These are phyloP conservation scores for Kwoniella mangroviensis DNA, from an alignment of 768 basidiomycete genomes.

Conservation along the genomic window DNA sequence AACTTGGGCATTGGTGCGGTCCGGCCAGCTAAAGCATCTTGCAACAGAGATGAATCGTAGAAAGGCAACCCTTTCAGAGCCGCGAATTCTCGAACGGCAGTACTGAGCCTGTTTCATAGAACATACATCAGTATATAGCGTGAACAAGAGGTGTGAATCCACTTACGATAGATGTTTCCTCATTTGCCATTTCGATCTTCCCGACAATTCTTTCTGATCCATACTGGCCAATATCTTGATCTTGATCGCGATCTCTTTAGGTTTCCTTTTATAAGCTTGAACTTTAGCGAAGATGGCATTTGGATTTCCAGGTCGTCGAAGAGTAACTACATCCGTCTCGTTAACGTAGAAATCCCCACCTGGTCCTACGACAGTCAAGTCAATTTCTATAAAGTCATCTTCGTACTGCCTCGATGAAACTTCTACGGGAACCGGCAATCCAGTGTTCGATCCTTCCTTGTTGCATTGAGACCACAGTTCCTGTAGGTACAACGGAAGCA, in stretches of 20 bases:
- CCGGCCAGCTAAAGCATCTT: slow-evolving; percentile 72
- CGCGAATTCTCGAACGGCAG: slow-evolving; percentile 87
- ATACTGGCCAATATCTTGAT: slow-evolving; percentile 61
- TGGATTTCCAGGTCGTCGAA: slow-evolving; percentile 67
- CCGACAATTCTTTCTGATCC: slow-evolving; percentile 65
- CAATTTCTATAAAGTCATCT: slow-evolving; percentile 83
- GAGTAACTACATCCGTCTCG: slow-evolving; percentile 84
- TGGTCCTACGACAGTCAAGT: slow-evolving; percentile 65
- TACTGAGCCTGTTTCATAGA: slow-evolving; percentile 71
- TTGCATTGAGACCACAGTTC: slow-evolving; percentile 90
- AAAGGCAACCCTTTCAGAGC: slow-evolving; percentile 81
- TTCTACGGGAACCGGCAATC: slow-evolving; percentile 62
- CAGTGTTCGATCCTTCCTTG: slow-evolving; percentile 72
- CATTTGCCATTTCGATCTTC: slow-evolving; percentile 72
- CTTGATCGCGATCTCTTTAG: slow-evolving; percentile 64
- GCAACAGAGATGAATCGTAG: slow-evolving; percentile 69
- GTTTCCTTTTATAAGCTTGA: slow-evolving; percentile 61
- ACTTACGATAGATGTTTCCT: slow-evolving; percentile 80
- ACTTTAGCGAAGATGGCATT: slow-evolving; percentile 73
- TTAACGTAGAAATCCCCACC: slow-evolving; percentile 75
- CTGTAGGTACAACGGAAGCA: slow-evolving; percentile 81
- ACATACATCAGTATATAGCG: not conserved
- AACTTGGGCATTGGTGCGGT: slow-evolving; percentile 62
- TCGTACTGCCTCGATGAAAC: slow-evolving; percentile 72
- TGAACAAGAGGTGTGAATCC: not conserved